Evolutionary conservation across 306 rosid species (phyloP).

Genomic region (Lathyrus oleraceus): DNA sequence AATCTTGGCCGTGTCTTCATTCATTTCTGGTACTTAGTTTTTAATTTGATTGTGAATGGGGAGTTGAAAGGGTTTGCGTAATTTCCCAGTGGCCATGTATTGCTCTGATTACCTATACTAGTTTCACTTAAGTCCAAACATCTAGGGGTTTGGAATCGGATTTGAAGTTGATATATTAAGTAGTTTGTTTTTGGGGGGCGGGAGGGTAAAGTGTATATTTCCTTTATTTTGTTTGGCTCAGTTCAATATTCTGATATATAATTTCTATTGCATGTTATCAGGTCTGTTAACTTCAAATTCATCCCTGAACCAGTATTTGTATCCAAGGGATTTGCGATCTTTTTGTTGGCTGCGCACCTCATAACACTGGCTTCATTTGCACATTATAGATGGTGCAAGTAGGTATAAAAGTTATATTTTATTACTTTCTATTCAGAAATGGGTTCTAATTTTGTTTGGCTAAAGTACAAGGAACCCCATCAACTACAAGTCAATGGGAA

Average conservation of each 20-base stretch:
- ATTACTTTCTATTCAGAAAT: constrained; percentile 8
- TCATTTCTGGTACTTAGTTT: constrained; percentile 75
- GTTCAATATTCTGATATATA: constrained; percentile 36
- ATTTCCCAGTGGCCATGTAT: background rate
- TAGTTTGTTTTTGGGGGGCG: background rate
- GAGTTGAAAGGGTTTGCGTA: background rate
- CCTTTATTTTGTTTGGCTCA: background rate
- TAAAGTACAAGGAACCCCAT: constrained; percentile 21
- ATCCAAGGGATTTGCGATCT: constrained; percentile 78
- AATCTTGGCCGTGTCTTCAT: constrained; percentile 95
- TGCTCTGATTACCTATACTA: background rate
- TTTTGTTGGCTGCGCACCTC: constrained; percentile 76
- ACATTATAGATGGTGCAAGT: constrained; percentile 95
- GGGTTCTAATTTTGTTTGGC: constrained; percentile 1
- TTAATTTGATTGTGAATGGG: constrained; percentile 23
- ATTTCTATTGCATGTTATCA: constrained; percentile 43
- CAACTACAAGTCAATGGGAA: background rate
- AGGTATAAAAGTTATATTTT: constrained; percentile 46
- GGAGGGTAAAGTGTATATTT: background rate
- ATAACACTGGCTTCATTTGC: constrained; percentile 60
- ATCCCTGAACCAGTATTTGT: constrained; percentile 80
- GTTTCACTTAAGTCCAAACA: constrained; percentile 16
- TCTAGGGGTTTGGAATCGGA: background rate
- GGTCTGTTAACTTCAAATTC: constrained; percentile 97
- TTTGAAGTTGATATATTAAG: too few relatives aligned